These are phyloP conservation scores for Linnemannia hyalina DNA, from an alignment of 192 early-diverging fungal genomes.

Conservation along the genomic window DNA sequence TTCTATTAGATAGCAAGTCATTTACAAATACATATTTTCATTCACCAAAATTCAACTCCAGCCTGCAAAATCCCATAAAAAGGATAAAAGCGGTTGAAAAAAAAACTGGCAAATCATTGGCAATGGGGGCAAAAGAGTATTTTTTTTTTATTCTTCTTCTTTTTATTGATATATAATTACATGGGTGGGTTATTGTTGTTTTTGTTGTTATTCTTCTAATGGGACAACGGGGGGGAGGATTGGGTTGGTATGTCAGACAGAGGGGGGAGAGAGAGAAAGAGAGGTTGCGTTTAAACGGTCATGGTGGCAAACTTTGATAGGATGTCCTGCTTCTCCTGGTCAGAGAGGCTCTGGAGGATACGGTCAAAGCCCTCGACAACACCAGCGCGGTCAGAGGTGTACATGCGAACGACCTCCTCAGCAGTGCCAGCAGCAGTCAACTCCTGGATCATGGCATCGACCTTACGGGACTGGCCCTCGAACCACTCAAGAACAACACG, in stretches of 20 bases:
- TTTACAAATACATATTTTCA: background rate
- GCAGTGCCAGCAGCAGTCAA: conserved; percentile 27
- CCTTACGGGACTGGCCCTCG: conserved; percentile 56
- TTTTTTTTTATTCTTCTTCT: background rate
- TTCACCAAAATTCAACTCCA: too few species aligned
- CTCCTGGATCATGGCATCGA: conserved; percentile 57
- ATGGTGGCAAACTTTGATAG: conserved; percentile 47
- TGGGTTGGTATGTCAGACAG: background rate
- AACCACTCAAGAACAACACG: conserved; percentile 71
- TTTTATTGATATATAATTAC: background rate
- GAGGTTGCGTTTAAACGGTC: conserved; percentile 19
- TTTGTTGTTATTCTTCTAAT: conserved; percentile 6
- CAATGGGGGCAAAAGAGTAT: background rate
- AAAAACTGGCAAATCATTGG: background rate
- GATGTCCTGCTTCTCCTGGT: conserved; percentile 54
- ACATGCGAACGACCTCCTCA: conserved; percentile 45
- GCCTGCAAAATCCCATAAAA: too few species aligned
- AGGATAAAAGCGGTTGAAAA: too few species aligned
- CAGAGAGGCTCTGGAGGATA: conserved; percentile 46
- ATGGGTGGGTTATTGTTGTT: background rate
- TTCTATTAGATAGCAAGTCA: background rate
- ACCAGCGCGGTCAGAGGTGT: conserved; percentile 50
- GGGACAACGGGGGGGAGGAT: background rate
- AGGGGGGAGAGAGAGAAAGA: background rate
- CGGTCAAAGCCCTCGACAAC: conserved; percentile 55